A percentile compares a stretch with the other conserved stretches of the same genome.
These are phyloP conservation scores for Musa itinerans DNA, from an alignment of 176 grass and related monocot genomes.

Conservation along the genomic window DNA sequence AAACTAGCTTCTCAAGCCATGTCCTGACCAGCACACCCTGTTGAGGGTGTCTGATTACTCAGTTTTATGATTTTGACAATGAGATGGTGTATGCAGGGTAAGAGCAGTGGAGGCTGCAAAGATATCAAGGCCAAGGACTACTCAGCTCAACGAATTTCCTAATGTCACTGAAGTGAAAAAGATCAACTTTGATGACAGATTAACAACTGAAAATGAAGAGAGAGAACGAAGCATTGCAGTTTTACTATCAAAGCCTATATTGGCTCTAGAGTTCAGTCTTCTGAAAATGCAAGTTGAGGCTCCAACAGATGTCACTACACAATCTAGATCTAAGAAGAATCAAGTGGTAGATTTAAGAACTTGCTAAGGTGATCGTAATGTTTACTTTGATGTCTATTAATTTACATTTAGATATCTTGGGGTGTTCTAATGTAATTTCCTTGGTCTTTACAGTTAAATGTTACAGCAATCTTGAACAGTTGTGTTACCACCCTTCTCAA, in stretches of 20 bases:
- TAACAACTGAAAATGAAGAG: conserved; percentile 26
- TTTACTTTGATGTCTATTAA: neutral
- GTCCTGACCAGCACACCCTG: no score
- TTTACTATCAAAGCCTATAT: conserved; percentile 67
- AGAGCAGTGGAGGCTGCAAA: conserved; percentile 46
- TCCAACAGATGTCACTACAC: conserved; percentile 30
- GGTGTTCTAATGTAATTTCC: neutral
- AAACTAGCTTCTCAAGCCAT: neutral
- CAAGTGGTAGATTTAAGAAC: conserved; percentile 35
- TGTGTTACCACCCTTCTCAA: no score
- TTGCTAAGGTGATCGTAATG: neutral
- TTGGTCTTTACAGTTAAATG: neutral
- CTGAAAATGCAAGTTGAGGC: conserved; percentile 75
- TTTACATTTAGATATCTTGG: no score
- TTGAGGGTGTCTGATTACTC: no score
- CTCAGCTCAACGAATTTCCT: conserved; percentile 16
- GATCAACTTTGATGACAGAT: neutral
- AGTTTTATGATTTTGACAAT: no score
- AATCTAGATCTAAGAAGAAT: conserved; percentile 32
- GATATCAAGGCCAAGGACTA: conserved; percentile 38
- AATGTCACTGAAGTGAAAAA: conserved; percentile 11
- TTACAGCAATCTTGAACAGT: no score
- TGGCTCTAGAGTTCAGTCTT: conserved; percentile 75
- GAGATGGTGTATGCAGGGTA: conserved; percentile 36
- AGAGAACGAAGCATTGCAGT: conserved; percentile 42